phyloP scores from a whole-genome alignment of 345 rosid species.

The Ricinus communis region DNA sequence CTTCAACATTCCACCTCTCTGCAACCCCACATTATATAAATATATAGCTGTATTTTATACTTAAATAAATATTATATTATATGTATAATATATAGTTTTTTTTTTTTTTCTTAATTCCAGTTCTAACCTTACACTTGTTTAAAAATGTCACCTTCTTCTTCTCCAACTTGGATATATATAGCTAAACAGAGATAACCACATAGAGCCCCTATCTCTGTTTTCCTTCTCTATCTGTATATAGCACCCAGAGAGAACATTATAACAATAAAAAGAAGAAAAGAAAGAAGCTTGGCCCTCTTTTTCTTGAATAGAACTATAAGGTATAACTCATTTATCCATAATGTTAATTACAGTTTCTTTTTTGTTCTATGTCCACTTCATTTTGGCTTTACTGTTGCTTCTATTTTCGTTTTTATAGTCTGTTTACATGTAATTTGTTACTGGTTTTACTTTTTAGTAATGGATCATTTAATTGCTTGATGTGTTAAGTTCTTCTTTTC shows the following conservation, averaged over 20 bases:
- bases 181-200: neutral
- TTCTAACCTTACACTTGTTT: neutral
- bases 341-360: neutral
- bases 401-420: neutral
- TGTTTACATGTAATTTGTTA: too few species aligned
- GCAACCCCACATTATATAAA: constrained; percentile 10
- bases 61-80: too few species aligned
- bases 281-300: neutral
- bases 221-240: neutral
- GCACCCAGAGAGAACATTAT: neutral
- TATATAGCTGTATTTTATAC: neutral
- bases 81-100: neutral
- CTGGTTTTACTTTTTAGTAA: too few species aligned
- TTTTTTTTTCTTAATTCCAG: neutral
- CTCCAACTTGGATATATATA: neutral
- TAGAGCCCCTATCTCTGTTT: neutral
- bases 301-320: constrained; percentile 7
- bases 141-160: constrained; percentile 9
- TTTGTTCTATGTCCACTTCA: neutral
- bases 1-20: constrained; percentile 29
- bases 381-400: neutral
- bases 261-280: neutral
- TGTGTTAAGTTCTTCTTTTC: neutral
- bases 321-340: neutral
- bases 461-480: neutral